Evolutionary conservation across 805 yeast species (phyloP).

Genomic region (Komagataella pseudopastoris): DNA sequence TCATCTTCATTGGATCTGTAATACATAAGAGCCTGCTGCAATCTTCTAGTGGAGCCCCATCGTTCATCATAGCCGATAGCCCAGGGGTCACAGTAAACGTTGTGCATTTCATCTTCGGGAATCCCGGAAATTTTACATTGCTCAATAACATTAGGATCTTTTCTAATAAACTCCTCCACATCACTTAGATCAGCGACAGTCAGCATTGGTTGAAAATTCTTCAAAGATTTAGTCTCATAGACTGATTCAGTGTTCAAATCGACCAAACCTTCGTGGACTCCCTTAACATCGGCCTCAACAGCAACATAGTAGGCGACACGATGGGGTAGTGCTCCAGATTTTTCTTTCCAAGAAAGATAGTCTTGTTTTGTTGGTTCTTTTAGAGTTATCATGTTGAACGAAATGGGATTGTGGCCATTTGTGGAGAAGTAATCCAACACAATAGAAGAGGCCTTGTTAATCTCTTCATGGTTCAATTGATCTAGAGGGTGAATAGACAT

Average conservation of each 20-base stretch:
- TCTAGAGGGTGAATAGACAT: slow-evolving; percentile 44
- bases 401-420: slow-evolving; percentile 16
- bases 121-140: slow-evolving; percentile 63
- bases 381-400: slow-evolving; percentile 58
- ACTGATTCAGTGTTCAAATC: slow-evolving; percentile 37
- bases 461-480: slow-evolving; percentile 54
- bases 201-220: slow-evolving; percentile 63
- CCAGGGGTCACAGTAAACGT: slow-evolving; percentile 56
- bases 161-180: slow-evolving; percentile 54
- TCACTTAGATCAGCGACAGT: slow-evolving; percentile 52
- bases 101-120: slow-evolving; percentile 46
- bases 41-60: slow-evolving; percentile 64
- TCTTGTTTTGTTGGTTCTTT: slow-evolving; percentile 58
- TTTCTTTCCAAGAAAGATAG: slow-evolving; percentile 53
- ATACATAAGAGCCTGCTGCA: slow-evolving; percentile 73
- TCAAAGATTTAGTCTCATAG: slow-evolving; percentile 30
- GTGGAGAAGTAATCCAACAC: slow-evolving; percentile 35
- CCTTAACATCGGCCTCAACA: slow-evolving; percentile 41
- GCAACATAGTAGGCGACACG: slow-evolving; percentile 57
- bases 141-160: slow-evolving; percentile 57
- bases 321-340: slow-evolving; percentile 47
- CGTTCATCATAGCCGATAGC: slow-evolving; percentile 52
- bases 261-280: slow-evolving; percentile 61
- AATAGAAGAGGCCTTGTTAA: slow-evolving; percentile 39
- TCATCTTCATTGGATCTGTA: slow-evolving; percentile 68